These are phyloP conservation scores for Aspergillus jensenii DNA, from an alignment of 2,329 filamentous ascomycete species.

Conservation along the genomic window DNA sequence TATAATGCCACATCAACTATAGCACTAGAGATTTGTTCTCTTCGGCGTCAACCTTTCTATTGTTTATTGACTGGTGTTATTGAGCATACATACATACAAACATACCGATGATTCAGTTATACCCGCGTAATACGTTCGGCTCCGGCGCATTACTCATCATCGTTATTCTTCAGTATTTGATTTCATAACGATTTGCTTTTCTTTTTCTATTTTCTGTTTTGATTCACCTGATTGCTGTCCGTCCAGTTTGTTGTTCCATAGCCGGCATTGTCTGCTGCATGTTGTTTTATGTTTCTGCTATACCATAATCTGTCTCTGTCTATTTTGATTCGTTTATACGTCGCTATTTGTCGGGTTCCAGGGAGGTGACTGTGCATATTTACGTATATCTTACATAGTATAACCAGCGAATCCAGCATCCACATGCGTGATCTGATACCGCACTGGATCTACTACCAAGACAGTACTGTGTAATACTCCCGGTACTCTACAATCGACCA, in stretches of 20 bases:
- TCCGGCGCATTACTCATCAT: not conserved
- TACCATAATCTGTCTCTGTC: not conserved
- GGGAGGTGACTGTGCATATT: not conserved
- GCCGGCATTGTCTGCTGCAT: not conserved
- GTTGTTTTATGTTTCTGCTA: not conserved
- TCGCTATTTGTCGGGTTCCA: not conserved
- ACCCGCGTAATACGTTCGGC: not conserved
- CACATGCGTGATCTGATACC: not conserved
- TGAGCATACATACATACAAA: not conserved
- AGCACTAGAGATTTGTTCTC: not conserved
- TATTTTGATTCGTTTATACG: not conserved
- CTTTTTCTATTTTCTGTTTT: not conserved
- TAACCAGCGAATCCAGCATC: not conserved
- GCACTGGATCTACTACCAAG: not conserved
- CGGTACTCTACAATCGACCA: too few relatives aligned
- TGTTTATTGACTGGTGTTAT: not conserved
- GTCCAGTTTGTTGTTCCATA: not conserved
- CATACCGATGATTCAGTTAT: not conserved
- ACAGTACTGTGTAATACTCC: too few relatives aligned
- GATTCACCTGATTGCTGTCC: not conserved
- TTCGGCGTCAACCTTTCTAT: not conserved
- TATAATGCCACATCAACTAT: constrained; percentile 21
- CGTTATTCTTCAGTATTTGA: not conserved
- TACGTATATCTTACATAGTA: not conserved
- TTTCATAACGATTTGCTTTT: not conserved